These are phyloP conservation scores for Symbiodinium pilosum DNA, from an alignment of 73 alveolate genomes.

Conservation along the genomic window DNA sequence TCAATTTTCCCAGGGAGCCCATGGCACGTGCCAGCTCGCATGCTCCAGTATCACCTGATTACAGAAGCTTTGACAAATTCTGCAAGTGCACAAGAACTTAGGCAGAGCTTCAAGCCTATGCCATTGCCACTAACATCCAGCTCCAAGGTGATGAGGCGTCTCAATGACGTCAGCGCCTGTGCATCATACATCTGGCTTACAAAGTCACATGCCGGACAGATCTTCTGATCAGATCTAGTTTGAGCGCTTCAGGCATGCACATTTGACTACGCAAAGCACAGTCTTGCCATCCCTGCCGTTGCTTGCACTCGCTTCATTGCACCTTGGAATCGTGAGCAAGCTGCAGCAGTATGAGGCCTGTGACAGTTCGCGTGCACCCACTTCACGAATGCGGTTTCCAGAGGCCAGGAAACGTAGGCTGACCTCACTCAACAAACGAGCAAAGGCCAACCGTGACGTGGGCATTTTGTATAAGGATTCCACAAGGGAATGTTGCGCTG, in stretches of 20 bases:
- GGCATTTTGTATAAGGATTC: neutral
- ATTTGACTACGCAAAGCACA: too few species aligned
- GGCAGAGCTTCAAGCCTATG: constrained; percentile 25
- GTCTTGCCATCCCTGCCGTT: neutral
- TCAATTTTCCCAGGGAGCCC: constrained; percentile 15
- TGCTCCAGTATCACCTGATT: constrained; percentile 52
- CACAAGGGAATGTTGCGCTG: constrained; percentile 31
- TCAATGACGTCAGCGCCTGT: neutral
- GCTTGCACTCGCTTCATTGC: neutral
- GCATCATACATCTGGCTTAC: too few species aligned
- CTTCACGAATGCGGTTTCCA: constrained; percentile 87
- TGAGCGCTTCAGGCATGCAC: too few species aligned
- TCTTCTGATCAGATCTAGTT: too few species aligned
- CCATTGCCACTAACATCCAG: constrained; percentile 91
- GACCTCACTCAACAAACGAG: constrained; percentile 1
- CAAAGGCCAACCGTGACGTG: neutral
- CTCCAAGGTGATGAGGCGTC: constrained; percentile 24
- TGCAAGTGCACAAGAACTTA: neutral
- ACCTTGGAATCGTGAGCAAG: neutral
- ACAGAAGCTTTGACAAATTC: neutral
- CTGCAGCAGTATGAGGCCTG: constrained; percentile 27
- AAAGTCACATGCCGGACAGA: too few species aligned
- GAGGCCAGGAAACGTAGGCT: constrained; percentile 77
- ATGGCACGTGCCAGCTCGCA: constrained; percentile 89
- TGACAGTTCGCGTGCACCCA: constrained; percentile 69